These are phyloP conservation scores for Pseudocercospora fijiensis DNA, from an alignment of 2,329 filamentous ascomycete genomes.

Conservation along the genomic window DNA sequence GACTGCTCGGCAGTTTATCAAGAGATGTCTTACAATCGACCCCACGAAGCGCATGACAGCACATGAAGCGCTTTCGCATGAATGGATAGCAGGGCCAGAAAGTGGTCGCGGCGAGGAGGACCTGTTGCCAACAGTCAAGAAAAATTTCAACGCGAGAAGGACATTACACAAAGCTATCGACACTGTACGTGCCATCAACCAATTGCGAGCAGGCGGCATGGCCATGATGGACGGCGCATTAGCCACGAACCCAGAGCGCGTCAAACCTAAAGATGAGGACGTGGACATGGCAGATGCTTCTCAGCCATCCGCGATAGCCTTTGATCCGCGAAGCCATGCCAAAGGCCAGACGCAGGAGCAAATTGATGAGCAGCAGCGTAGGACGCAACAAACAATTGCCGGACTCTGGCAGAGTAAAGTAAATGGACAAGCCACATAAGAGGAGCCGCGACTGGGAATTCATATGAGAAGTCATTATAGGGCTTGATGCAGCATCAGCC, in stretches of 20 bases:
- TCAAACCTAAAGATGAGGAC: slow-evolving; percentile 33
- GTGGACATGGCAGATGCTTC: slow-evolving; percentile 45
- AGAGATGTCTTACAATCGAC: slow-evolving; percentile 86
- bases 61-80: slow-evolving; percentile 68
- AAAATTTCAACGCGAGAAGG: slow-evolving; percentile 67
- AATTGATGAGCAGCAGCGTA: slow-evolving; percentile 60
- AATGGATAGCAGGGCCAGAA: slow-evolving; percentile 62
- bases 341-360: slow-evolving; percentile 63
- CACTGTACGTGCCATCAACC: slow-evolving; percentile 67
- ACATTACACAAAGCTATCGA: slow-evolving; percentile 68
- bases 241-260: slow-evolving; percentile 53
- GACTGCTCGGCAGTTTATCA: slow-evolving; percentile 84
- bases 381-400: slow-evolving; percentile 58
- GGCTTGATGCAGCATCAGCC: background rate
- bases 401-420: slow-evolving; percentile 52
- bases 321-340: slow-evolving; percentile 60
- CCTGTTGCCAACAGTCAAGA: slow-evolving; percentile 64
- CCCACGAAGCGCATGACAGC: slow-evolving; percentile 84
- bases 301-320: slow-evolving; percentile 37
- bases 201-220: slow-evolving; percentile 59
- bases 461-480: background rate
- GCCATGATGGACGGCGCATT: slow-evolving; percentile 62
- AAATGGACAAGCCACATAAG: slow-evolving; percentile 19
- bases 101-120: slow-evolving; percentile 52
- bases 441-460: background rate